A percentile compares a stretch with the other conserved stretches of the same genome.
Conservation (phyloP, 2,329 filamentous ascomycete species). For the Colletotrichum sp. region DNA sequence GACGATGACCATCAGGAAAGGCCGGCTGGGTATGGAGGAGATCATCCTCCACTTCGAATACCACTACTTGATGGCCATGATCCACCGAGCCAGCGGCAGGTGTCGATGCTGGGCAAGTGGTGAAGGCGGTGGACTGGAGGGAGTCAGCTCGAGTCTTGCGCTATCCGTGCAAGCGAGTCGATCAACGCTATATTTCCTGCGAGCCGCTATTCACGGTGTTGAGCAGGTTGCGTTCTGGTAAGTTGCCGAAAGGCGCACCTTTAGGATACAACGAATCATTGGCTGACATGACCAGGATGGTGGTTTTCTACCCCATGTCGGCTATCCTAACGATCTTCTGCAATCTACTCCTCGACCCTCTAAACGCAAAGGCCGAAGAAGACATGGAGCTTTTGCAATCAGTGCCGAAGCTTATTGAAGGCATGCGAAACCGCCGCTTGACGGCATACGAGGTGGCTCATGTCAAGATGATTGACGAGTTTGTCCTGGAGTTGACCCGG, state of each 20-base stretch:
- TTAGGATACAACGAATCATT: background rate
- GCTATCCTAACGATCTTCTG: slow-evolving; percentile 61
- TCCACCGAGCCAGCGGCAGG: slow-evolving; percentile 59
- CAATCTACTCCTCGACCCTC: slow-evolving; percentile 55
- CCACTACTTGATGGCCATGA: slow-evolving; percentile 58
- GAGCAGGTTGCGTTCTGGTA: slow-evolving; percentile 56
- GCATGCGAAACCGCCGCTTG: slow-evolving; percentile 33
- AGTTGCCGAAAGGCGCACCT: slow-evolving; percentile 9
- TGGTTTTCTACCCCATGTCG: slow-evolving; percentile 62
- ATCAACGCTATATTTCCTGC: slow-evolving; percentile 56
- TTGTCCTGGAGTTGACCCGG: slow-evolving; percentile 48
- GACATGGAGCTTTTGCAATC: slow-evolving; percentile 53
- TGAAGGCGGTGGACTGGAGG: slow-evolving; percentile 27
- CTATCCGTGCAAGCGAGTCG: slow-evolving; percentile 61
- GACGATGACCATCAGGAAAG: slow-evolving; percentile 22
- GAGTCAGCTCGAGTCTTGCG: slow-evolving; percentile 56
- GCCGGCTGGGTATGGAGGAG: slow-evolving; percentile 48
- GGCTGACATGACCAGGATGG: slow-evolving; percentile 41
- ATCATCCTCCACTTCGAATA: slow-evolving; percentile 60
- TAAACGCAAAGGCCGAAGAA: slow-evolving; percentile 42
- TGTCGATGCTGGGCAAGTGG: slow-evolving; percentile 47
- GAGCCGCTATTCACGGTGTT: slow-evolving; percentile 45
- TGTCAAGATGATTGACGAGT: slow-evolving; percentile 45
- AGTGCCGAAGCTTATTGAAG: slow-evolving; percentile 47
- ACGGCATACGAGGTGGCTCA: slow-evolving; percentile 42